Conservation (phyloP, 371 early-diverging fungal genomes). For the Actinomortierella wolfii region DNA sequence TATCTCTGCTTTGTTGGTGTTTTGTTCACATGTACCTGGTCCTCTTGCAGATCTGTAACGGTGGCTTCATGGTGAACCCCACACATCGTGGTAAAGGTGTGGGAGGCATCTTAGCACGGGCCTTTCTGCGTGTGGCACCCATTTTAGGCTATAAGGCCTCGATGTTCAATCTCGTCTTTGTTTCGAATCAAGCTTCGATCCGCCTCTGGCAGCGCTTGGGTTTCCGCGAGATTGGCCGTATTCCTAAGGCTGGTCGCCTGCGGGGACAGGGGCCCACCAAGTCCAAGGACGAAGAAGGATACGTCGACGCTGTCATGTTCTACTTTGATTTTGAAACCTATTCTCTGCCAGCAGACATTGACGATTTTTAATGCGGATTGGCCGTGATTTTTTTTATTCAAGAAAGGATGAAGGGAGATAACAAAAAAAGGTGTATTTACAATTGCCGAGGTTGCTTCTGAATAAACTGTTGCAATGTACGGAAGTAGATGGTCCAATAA, state of each 20-base stretch:
- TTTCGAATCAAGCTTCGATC: constrained; percentile 67
- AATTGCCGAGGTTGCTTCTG: too few species aligned
- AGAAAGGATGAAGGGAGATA: not conserved
- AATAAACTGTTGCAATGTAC: too few species aligned
- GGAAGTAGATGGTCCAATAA: too few species aligned
- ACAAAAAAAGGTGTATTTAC: not conserved
- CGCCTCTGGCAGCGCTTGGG: constrained; percentile 70
- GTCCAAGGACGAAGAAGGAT: constrained; percentile 40
- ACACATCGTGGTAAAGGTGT: constrained; percentile 62
- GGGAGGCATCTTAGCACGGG: constrained; percentile 70
- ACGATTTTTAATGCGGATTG: not conserved
- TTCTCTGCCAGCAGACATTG: constrained; percentile 20
- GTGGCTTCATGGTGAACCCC: constrained; percentile 70
- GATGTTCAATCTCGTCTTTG: constrained; percentile 84
- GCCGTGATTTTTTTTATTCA: not conserved
- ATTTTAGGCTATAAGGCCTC: constrained; percentile 74
- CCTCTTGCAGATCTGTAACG: constrained; percentile 68
- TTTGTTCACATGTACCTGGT: not conserved
- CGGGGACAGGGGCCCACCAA: constrained; percentile 37
- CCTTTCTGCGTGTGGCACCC: constrained; percentile 67
- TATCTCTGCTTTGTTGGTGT: not conserved
- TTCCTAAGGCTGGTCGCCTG: constrained; percentile 68
- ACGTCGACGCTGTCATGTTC: constrained; percentile 75
- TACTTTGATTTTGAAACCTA: constrained; percentile 68
- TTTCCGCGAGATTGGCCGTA: constrained; percentile 67